Base-by-base conservation (phyloP, 352 stramenopile genomes). In the Globisporangium polare region DNA sequence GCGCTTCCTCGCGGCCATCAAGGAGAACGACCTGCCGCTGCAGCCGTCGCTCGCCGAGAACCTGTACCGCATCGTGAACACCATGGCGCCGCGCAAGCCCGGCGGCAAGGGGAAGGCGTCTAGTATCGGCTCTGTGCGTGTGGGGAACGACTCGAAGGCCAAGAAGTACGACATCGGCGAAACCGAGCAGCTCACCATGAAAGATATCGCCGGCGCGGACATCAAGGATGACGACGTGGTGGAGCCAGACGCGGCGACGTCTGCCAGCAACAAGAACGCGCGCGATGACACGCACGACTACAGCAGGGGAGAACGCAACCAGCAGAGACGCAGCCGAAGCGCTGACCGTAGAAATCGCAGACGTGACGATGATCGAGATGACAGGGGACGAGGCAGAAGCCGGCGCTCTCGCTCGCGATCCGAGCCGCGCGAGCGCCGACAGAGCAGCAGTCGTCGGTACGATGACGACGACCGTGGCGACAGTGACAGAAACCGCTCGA, bases 11-110 rank as follows among this genome's bases (percentile, higher is more conserved):
- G 62, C 57, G 35, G 66, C 68, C 37, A 91, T 92, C 69, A 78
- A 88, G 60, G 62, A 71, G 26, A 74, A 88, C 52, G 82, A 90
- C 45, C 69, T 90, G 62, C 78, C 82, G 42, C 66, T 91, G 47
- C 81, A 77, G 17, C 62, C 69, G 22, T 71, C 79, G 22, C 68
- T 93, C 45, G 84, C 84, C 5, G 81, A 91, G 59, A 91, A 90
- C 52, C 64, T 93, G 45, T 90, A 85, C 60, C 80, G 84, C 61
- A 88, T 93, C 54, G 84, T 93, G n/a, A 78, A 88, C 56, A 79
- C 84, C 10, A 93, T 93, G 84, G 78, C 81, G 46, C 81, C 81
- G 31, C 70, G 51, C 20, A 88, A 86, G 64, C 61, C 66, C 1
- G 45, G 42, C 3, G 47, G 51, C 35, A 58, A 62, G 35, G 27